A percentile compares a stretch with the other conserved stretches of the same genome.
phyloP scores from a whole-genome alignment of 2,329 filamentous ascomycete species.

The Cladosporium sp. region DNA sequence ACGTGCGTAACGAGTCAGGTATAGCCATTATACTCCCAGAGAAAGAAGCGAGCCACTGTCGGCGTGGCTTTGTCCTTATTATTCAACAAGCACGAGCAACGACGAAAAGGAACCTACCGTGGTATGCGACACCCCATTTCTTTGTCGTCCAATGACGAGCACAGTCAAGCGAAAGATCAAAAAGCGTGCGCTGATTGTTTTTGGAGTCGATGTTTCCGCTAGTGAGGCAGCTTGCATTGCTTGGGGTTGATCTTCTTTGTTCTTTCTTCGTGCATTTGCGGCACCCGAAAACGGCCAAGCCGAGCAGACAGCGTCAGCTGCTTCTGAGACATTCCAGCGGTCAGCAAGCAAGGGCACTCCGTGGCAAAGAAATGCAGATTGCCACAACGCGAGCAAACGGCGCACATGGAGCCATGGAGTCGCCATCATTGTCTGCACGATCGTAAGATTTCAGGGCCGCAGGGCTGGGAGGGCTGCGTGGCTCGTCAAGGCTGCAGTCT shows the following conservation, averaged over 20 bases:
- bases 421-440: not conserved
- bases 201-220: slow-evolving; percentile 22
- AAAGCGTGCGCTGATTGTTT: slow-evolving; percentile 29
- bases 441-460: slow-evolving; percentile 9
- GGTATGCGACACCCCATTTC: slow-evolving; percentile 25
- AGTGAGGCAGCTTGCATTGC: slow-evolving; percentile 14
- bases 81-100: slow-evolving; percentile 15
- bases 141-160: slow-evolving; percentile 31
- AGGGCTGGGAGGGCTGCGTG: slow-evolving; percentile 7
- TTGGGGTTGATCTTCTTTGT: slow-evolving; percentile 28
- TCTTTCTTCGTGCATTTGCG: slow-evolving; percentile 31
- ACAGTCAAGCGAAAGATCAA: slow-evolving; percentile 22
- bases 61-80: slow-evolving; percentile 30
- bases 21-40: slow-evolving; percentile 23
- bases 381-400: slow-evolving; percentile 27
- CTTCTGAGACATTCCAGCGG: slow-evolving; percentile 31
- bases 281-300: slow-evolving; percentile 30
- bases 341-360: slow-evolving; percentile 28
- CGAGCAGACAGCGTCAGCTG: slow-evolving; percentile 24
- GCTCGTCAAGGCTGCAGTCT: slow-evolving; percentile 20
- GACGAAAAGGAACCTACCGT: slow-evolving; percentile 20
- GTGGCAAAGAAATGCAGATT: slow-evolving; percentile 26
- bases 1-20: slow-evolving; percentile 25
- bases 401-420: slow-evolving; percentile 18
- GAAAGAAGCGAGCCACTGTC: slow-evolving; percentile 7